Conservation (phyloP, 2,329 filamentous ascomycete species). For the Corynespora cassiicola region DNA sequence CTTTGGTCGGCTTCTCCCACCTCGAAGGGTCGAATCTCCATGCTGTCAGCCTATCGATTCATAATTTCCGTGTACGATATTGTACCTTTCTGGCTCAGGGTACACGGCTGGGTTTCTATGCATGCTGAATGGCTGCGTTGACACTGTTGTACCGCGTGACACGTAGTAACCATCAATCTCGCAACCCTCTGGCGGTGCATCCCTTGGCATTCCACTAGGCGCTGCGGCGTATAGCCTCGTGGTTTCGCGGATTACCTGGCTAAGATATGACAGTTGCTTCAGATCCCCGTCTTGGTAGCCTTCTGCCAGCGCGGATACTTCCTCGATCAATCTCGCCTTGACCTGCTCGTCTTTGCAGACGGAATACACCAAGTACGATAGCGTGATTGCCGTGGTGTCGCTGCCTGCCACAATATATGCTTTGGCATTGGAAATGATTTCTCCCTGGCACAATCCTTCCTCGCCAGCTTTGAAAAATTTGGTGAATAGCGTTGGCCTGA, state of each 20-base stretch:
- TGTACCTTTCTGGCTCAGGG: slow-evolving; percentile 26
- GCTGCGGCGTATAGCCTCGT: slow-evolving; percentile 45
- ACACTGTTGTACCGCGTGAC: slow-evolving; percentile 43
- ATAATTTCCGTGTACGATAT: neutral
- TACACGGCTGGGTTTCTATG: slow-evolving; percentile 40
- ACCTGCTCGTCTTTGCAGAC: slow-evolving; percentile 12
- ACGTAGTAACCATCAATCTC: slow-evolving; percentile 41
- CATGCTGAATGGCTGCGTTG: slow-evolving; percentile 47
- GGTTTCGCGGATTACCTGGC: slow-evolving; percentile 48
- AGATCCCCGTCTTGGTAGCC: slow-evolving; percentile 30
- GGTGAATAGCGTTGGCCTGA: slow-evolving; percentile 13
- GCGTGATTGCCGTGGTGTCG: slow-evolving; percentile 58
- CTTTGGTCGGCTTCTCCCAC: no score
- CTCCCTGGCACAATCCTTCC: slow-evolving; percentile 8
- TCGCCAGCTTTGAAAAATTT: slow-evolving; percentile 18
- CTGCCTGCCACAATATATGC: slow-evolving; percentile 59
- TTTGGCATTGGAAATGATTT: slow-evolving; percentile 45
- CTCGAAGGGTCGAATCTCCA: no score
- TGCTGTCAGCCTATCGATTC: no score
- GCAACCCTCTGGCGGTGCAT: slow-evolving; percentile 41
- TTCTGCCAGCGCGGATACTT: slow-evolving; percentile 22
- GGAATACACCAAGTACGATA: slow-evolving; percentile 58
- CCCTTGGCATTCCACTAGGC: slow-evolving; percentile 43
- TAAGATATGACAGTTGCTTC: slow-evolving; percentile 35
- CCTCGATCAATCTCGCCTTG: slow-evolving; percentile 17